Percentiles rank a stretch among this genome's conserved stretches.
Conservation (phyloP, 179 eudicot species). For the Silene noctiflora region DNA sequence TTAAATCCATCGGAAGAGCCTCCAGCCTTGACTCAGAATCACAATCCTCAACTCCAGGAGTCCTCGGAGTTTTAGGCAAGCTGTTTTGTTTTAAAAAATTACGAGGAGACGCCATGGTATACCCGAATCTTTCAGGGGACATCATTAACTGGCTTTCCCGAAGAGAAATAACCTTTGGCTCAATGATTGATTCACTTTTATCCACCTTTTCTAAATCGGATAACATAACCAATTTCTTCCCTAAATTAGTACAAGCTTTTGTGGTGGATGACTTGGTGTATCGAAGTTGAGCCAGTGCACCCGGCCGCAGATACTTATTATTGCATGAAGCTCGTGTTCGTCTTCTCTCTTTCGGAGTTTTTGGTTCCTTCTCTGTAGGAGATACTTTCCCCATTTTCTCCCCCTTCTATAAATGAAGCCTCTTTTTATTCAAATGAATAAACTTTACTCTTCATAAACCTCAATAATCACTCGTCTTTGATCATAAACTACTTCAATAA, state of each 20-base stretch:
- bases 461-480: conserved; percentile 13
- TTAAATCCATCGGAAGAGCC: conserved; percentile 78
- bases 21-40: conserved; percentile 78
- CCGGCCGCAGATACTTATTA: conserved; percentile 80
- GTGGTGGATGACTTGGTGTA: conserved; percentile 49
- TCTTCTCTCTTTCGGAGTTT: conserved; percentile 55
- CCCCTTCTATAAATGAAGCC: not conserved
- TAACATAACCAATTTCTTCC: conserved; percentile 67
- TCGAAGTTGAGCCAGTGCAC: conserved; percentile 88
- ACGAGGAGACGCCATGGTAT: conserved; percentile 32
- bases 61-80: conserved; percentile 63
- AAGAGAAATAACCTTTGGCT: conserved; percentile 24
- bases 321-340: conserved; percentile 40
- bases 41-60: conserved; percentile 45
- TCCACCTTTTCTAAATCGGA: conserved; percentile 36
- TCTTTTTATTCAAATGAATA: conserved; percentile 22
- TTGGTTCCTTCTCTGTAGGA: conserved; percentile 50
- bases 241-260: conserved; percentile 73
- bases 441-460: conserved; percentile 16
- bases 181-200: conserved; percentile 23
- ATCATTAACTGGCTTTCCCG: conserved; percentile 37
- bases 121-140: conserved; percentile 55
- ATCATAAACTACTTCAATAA: not conserved
- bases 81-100: conserved; percentile 39
- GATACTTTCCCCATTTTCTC: conserved; percentile 70